Base-by-base conservation (phyloP, 495 filamentous ascomycete genomes). In the Talaromyces thailandensis region DNA sequence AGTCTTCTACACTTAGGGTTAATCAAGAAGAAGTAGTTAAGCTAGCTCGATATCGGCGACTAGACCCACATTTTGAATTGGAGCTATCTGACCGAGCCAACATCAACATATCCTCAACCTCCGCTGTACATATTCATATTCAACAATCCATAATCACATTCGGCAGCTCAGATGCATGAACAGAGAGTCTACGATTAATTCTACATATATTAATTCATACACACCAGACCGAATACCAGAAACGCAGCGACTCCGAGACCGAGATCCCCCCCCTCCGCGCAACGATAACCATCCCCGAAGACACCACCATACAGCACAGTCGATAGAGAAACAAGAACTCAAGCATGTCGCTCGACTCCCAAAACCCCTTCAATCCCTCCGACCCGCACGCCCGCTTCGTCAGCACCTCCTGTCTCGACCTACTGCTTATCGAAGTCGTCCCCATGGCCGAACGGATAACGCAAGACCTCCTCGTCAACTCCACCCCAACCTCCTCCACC, bases 381-480 rank as follows among this genome's bases (percentile, higher is more conserved):
- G 93, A 96, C 73, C 88, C 91, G 2, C 81, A 81, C 64, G 86
- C 90, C 37, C 86, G 86, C 59, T 89, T 92, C 77, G 78, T 96
- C 56, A 86, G 81, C 72, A 83, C 88, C 35, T 90, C 93, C 32
- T 90, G 88, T 64, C 84, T 98, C 61, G 94, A 98, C 69, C 86
- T 98, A 64, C 85, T 98, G 14, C 82, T 98, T 64, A 97, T 98
- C 68, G 94, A 98, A 76, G 81, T 98, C 57, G 94, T 98, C 26
- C 94, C 94, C 51, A 88, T 96, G 84, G 90, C 95, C 3, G 91
- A 94, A 72, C 84, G 94, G 59, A 73, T 98, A 21, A 73, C 78
- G 3, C 71, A 68, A 50, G 72, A 81, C 18, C 69, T 82, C 26
- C 18, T 35, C 26, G 12, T 57, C 52, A 56, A 31, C 23, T 26